Evolutionary conservation across 2,329 filamentous ascomycete genomes (phyloP).

Genomic region (Drechslera avenae): DNA sequence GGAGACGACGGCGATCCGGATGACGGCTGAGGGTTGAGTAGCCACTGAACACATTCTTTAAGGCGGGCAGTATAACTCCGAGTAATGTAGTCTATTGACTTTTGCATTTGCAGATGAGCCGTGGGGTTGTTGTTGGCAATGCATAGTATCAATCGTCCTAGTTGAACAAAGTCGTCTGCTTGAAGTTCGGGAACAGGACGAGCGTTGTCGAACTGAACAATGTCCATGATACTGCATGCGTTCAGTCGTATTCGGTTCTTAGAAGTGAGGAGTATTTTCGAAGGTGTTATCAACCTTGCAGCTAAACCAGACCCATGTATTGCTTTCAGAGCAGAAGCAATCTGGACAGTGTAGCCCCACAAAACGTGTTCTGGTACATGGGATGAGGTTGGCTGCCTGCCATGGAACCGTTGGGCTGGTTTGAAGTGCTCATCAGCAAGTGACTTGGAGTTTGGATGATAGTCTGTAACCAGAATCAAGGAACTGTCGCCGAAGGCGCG

Average conservation of each 20-base stretch:
- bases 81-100: conserved; percentile 75
- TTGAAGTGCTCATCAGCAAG: conserved; percentile 80
- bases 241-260: conserved; percentile 89
- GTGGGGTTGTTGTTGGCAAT: conserved; percentile 72
- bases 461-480: conserved; percentile 90
- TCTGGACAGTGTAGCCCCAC: conserved; percentile 92
- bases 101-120: conserved; percentile 66
- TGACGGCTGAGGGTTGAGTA: conserved; percentile 64
- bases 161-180: conserved; percentile 81
- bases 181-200: conserved; percentile 76
- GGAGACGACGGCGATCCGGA: conserved; percentile 38
- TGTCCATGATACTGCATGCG: conserved; percentile 87
- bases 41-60: conserved; percentile 79
- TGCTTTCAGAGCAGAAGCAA: conserved; percentile 83
- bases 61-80: conserved; percentile 79
- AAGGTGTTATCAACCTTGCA: conserved; percentile 82
- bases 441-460: conserved; percentile 88
- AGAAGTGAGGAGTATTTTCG: conserved; percentile 86
- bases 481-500: conserved; percentile 93
- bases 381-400: conserved; percentile 43
- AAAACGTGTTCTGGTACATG: conserved; percentile 70
- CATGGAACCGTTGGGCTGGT: conserved; percentile 47
- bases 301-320: conserved; percentile 84
- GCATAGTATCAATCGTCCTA: conserved; percentile 83
- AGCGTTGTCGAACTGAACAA: conserved; percentile 78